Evolutionary conservation across 2,329 filamentous ascomycete species (phyloP).

Genomic region (Aspergillus spinulosporus): DNA sequence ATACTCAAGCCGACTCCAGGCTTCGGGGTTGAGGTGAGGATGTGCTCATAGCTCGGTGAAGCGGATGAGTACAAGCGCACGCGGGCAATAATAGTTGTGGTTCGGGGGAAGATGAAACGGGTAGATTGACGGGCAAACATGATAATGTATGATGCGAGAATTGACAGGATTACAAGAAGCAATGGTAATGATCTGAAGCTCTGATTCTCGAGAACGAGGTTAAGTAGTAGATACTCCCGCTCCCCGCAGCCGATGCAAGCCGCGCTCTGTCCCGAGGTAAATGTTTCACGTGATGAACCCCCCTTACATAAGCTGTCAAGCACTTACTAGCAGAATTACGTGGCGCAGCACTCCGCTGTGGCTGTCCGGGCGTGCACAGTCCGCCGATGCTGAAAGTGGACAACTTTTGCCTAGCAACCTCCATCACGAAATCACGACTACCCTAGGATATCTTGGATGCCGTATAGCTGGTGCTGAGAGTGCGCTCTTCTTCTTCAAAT

Average conservation of each 20-base stretch:
- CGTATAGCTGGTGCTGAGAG: neutral
- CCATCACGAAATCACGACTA: constrained; percentile 8
- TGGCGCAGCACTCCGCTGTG: constrained; percentile 23
- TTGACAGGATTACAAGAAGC: neutral
- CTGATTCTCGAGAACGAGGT: neutral
- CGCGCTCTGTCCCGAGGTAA: constrained; percentile 9
- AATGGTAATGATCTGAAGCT: neutral
- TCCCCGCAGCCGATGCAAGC: constrained; percentile 17
- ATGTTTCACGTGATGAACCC: neutral
- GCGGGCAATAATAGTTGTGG: constrained; percentile 37
- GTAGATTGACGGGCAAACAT: constrained; percentile 54
- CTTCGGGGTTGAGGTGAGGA: constrained; percentile 77
- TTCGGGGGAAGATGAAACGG: constrained; percentile 61
- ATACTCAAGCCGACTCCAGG: constrained; percentile 88
- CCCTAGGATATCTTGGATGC: neutral
- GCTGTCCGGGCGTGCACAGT: constrained; percentile 19
- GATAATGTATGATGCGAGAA: constrained; percentile 10
- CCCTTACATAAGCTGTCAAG: neutral
- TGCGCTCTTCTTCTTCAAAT: constrained; percentile 11
- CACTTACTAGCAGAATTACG: neutral
- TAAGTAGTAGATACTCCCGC: neutral
- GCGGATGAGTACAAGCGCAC: constrained; percentile 45
- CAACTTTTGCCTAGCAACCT: constrained; percentile 33
- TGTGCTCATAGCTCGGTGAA: constrained; percentile 68
- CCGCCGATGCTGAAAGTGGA: constrained; percentile 27